Evolutionary conservation across 768 basidiomycete genomes (phyloP).

Genomic region (Pleurotus salmoneostramineus): DNA sequence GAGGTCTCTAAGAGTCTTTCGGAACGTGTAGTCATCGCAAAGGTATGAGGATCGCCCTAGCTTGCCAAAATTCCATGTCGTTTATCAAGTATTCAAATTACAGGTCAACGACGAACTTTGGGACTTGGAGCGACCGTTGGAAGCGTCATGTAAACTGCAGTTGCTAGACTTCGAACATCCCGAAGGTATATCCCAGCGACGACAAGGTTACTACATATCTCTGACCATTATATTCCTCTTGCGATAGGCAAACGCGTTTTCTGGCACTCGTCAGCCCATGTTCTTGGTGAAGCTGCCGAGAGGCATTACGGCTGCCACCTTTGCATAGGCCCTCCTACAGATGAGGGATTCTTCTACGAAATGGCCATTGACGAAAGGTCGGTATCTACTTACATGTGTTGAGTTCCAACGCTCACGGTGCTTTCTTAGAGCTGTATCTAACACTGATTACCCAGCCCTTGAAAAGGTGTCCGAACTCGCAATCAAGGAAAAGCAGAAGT

Average conservation of each 20-base stretch:
- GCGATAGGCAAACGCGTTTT: slow-evolving; percentile 87
- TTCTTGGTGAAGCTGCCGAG: slow-evolving; percentile 95
- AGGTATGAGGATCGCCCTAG: slow-evolving; percentile 41
- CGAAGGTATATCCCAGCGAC: slow-evolving; percentile 51
- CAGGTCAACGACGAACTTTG: slow-evolving; percentile 86
- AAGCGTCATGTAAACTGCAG: slow-evolving; percentile 74
- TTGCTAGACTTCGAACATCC: slow-evolving; percentile 90
- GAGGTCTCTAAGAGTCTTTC: slow-evolving; percentile 83
- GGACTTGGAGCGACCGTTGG: slow-evolving; percentile 96
- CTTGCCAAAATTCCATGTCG: slow-evolving; percentile 8
- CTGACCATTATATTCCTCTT: background rate
- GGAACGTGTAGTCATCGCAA: slow-evolving; percentile 89
- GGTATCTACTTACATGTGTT: background rate
- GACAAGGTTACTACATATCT: background rate
- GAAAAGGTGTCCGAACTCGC: slow-evolving; percentile 87
- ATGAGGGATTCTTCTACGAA: slow-evolving; percentile 99
- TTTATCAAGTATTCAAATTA: background rate
- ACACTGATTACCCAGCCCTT: slow-evolving; percentile 80
- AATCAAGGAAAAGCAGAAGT: slow-evolving; percentile 96
- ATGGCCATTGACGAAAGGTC: slow-evolving; percentile 87
- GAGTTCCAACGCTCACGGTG: slow-evolving; percentile 5
- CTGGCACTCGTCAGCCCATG: slow-evolving; percentile 99
- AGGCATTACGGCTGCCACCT: slow-evolving; percentile 96
- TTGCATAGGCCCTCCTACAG: slow-evolving; percentile 94
- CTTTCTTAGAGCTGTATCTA: slow-evolving; percentile 62